Evolutionary conservation across 139 green algal species (phyloP), one percentile per base, ranked within the genome.

Genomic region (Chlamydomonas sp.): DNA sequence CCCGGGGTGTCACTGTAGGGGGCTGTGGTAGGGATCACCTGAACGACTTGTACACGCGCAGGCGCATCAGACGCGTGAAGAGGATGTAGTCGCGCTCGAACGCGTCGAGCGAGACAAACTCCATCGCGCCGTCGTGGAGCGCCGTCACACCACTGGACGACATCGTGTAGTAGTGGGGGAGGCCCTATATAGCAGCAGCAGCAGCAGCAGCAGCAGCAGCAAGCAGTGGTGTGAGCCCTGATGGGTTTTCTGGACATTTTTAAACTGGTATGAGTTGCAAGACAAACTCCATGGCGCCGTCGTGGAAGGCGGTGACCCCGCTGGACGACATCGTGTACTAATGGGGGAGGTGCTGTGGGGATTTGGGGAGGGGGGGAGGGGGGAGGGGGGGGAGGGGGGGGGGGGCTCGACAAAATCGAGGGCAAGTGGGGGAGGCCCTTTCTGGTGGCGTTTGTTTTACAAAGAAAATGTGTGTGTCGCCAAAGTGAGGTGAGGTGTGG

Each of bases 81-180:
- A 88, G 72, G 71, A 80, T 67, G 70, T 82, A 90, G 67, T 90
- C 83, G 2, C 79, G 79, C 78, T 90, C 79, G 47, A 76, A 92
- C 37, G 79, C 69, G 6, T 84, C 79, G 37, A 92, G 70, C 1
- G 68, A 37, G 3, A 68, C 65, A 73, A 90, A 90, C 4, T 88
- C 85, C 3, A 78, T 70, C 29, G 33, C 24, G 48, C 73, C 78
- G 30, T 82, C 47, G 34, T 73, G 74, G 30, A 77, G 84, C 49
- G 81, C 79, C 0, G 85, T 90, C 10, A 92, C 79, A 26, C 87
- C 85, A 35, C 71, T 50, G 13, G 64, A 60, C 35, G 69, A 81
- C 69, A 87, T 85, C 5, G 83, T 91, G 77, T 75, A 86, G 76
- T 87, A 86, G 38, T 72, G 50, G 28, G 38, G 20, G 20, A 33